These are phyloP conservation scores for Lyophyllum atratum DNA, from an alignment of 768 basidiomycete species.

Conservation along the genomic window DNA sequence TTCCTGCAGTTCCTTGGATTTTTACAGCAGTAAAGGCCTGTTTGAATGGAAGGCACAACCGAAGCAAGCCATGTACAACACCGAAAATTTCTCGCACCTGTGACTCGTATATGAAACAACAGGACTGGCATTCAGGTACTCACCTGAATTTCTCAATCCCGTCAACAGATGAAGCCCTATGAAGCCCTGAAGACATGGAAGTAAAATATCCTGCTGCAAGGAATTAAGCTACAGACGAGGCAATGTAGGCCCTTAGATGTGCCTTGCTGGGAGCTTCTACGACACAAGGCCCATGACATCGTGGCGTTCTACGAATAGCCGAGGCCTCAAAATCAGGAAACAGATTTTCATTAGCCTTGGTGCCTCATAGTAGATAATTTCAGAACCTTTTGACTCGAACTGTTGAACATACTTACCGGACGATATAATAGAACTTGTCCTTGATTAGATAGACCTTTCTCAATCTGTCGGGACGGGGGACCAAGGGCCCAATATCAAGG, in stretches of 20 bases:
- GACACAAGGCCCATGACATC: neutral
- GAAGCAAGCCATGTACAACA: neutral
- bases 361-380: neutral
- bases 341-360: neutral
- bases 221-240: neutral
- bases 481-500: neutral
- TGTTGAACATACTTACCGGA: neutral
- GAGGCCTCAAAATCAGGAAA: neutral
- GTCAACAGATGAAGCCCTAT: too few species aligned
- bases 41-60: neutral
- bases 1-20: slow-evolving; percentile 13
- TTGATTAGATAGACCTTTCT: neutral
- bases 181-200: neutral
- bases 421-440: too few species aligned
- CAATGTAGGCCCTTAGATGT: neutral
- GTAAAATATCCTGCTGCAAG: neutral
- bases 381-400: neutral
- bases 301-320: neutral
- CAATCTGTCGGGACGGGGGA: neutral
- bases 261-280: neutral
- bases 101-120: neutral
- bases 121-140: neutral
- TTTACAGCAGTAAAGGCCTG: neutral
- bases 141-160: neutral
- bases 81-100: neutral